phyloP scores from a whole-genome alignment of 2,329 filamentous ascomycete genomes.

The Paramyrothecium roridum region DNA sequence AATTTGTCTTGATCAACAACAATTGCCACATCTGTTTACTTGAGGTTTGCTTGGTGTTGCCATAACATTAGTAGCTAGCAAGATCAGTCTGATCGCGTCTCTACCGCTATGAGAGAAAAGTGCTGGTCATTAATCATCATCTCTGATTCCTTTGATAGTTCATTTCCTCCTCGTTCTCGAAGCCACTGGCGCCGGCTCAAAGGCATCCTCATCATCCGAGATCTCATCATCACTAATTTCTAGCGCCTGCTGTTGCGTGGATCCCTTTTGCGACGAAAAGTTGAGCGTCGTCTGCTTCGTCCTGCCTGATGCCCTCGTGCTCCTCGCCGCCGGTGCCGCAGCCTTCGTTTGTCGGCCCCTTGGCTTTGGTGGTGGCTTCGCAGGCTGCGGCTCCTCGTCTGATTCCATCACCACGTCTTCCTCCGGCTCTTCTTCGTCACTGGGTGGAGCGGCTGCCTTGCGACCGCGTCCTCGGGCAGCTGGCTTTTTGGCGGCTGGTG shows the following conservation, averaged over 20 bases:
- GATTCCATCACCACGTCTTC: slow-evolving; percentile 54
- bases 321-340: slow-evolving; percentile 7
- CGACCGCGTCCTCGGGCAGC: slow-evolving; percentile 38
- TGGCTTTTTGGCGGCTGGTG: slow-evolving; percentile 40
- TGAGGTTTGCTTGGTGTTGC: too few relatives aligned
- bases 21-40: too few relatives aligned
- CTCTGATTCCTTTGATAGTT: too few relatives aligned
- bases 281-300: slow-evolving; percentile 29
- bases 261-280: slow-evolving; percentile 35
- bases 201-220: slow-evolving; percentile 53
- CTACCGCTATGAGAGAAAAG: too few relatives aligned
- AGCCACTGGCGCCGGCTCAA: slow-evolving; percentile 47
- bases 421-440: slow-evolving; percentile 38
- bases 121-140: too few relatives aligned
- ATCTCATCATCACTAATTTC: slow-evolving; percentile 67
- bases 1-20: too few relatives aligned
- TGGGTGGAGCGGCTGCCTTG: slow-evolving; percentile 16
- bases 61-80: too few relatives aligned
- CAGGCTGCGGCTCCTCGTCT: slow-evolving; percentile 38
- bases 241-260: slow-evolving; percentile 43
- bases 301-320: slow-evolving; percentile 8
- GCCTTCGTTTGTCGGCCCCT: slow-evolving; percentile 14
- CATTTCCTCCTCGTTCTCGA: slow-evolving; percentile 23
- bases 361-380: slow-evolving; percentile 28
- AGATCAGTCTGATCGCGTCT: too few relatives aligned